Evolutionary conservation across 169 alveolate species (phyloP).

Genomic region (Theileria equi): DNA sequence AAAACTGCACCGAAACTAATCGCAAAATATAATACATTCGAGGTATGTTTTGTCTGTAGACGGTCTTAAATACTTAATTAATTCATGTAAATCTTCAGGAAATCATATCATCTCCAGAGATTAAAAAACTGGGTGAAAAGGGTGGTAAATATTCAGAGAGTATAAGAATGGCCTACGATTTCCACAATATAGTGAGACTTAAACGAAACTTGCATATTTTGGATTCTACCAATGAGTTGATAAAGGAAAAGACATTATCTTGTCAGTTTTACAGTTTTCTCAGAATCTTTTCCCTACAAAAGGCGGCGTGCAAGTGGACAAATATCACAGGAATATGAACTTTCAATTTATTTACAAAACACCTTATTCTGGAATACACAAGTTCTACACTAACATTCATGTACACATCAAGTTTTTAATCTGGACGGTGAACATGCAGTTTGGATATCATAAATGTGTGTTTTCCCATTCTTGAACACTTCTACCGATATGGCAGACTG

Average conservation of each 20-base stretch:
- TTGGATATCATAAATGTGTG: no score
- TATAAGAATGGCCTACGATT: conserved; percentile 60
- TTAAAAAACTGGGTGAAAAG: conserved; percentile 34
- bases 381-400: no score
- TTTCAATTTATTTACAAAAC: no score
- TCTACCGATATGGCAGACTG: no score
- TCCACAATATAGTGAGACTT: conserved; percentile 55
- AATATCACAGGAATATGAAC: no score
- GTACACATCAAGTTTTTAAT: no score
- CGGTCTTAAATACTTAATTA: conserved; percentile 7
- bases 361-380: no score
- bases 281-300: conserved; percentile 49
- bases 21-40: conserved; percentile 59
- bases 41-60: conserved; percentile 45
- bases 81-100: conserved; percentile 25
- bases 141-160: conserved; percentile 60
- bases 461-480: no score
- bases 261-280: conserved; percentile 49
- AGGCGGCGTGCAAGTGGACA: conserved; percentile 49
- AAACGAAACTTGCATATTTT: conserved; percentile 47
- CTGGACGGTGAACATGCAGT: no score
- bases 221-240: conserved; percentile 26
- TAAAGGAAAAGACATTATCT: conserved; percentile 40
- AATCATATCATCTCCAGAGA: conserved; percentile 61
- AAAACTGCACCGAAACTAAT: conserved; percentile 72